A percentile compares a stretch with the other conserved stretches of the same genome.
Evolutionary conservation across 2,329 filamentous ascomycete genomes (phyloP).

Genomic region (Diaporthe citri): DNA sequence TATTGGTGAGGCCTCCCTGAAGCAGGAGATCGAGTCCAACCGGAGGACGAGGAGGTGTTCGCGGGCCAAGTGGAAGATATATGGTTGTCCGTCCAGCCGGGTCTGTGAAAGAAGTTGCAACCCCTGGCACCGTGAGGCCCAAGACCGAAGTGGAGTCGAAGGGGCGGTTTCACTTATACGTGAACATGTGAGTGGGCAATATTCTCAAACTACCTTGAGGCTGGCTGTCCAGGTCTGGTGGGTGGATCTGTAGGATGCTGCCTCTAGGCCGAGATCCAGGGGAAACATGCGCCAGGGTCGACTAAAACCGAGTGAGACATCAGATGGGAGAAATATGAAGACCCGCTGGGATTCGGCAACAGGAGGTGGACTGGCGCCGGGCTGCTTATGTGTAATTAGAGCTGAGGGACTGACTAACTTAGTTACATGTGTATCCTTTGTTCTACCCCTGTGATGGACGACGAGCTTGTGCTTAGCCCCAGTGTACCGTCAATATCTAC

Average conservation of each 20-base stretch:
- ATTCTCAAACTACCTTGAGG: conserved; percentile 7
- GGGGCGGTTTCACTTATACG: conserved; percentile 29
- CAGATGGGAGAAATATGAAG: conserved; percentile 13
- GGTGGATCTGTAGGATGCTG: neutral
- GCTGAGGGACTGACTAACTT: neutral
- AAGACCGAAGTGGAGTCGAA: conserved; percentile 25
- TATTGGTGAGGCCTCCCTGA: conserved; percentile 27
- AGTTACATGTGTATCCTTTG: neutral
- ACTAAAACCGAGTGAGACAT: conserved; percentile 30
- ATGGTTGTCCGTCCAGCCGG: conserved; percentile 13
- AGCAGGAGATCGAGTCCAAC: neutral
- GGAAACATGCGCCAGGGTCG: conserved; percentile 24
- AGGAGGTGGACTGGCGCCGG: neutral
- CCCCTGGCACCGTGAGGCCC: neutral
- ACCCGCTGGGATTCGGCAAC: conserved; percentile 1
- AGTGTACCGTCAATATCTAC: conserved; percentile 16
- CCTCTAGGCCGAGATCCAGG: conserved; percentile 15
- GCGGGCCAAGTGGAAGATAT: conserved; percentile 24
- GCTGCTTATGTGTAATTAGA: neutral
- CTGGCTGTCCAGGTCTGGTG: neutral
- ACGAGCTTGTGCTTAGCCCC: conserved; percentile 19
- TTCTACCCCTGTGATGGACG: neutral
- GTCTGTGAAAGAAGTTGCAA: neutral
- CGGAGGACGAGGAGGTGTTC: neutral
- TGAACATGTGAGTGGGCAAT: conserved; percentile 25